Conservation (phyloP, 2,329 filamentous ascomycete species). For the Coccinonectria pachysandricola region DNA sequence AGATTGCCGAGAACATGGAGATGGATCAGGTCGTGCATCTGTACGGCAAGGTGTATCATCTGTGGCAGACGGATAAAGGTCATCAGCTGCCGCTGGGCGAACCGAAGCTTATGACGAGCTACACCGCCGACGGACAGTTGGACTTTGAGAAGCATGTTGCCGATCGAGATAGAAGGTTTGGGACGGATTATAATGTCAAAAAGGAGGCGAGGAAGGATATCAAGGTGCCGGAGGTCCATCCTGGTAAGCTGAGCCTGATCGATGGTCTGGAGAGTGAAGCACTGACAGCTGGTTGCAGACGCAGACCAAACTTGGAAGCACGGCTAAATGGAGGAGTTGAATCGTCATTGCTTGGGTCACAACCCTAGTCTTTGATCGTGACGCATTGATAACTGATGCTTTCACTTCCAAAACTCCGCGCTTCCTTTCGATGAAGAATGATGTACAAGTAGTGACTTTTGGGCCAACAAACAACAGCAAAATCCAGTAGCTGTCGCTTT, state of each 20-base stretch:
- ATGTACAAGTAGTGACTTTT: no score
- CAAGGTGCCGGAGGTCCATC: conserved; percentile 30
- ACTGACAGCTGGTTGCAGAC: conserved; percentile 9
- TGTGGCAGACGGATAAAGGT: conserved; percentile 76
- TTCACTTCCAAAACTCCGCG: no score
- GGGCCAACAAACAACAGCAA: no score
- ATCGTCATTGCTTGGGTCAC: no score
- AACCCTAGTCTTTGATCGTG: no score
- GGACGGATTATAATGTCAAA: conserved; percentile 35
- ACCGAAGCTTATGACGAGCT: conserved; percentile 46
- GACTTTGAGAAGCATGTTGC: conserved; percentile 34
- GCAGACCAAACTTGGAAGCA: conserved; percentile 16
- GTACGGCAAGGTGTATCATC: conserved; percentile 77
- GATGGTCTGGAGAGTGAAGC: no score
- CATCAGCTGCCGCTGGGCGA: conserved; percentile 45
- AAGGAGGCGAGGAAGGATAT: conserved; percentile 33
- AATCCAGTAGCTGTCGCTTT: no score
- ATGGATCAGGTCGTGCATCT: conserved; percentile 67
- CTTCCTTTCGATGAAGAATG: no score
- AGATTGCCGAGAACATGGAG: conserved; percentile 64
- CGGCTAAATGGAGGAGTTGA: background rate
- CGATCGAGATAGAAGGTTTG: conserved; percentile 36
- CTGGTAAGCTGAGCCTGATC: conserved; percentile 18
- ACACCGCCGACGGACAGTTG: conserved; percentile 37
- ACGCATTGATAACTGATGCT: no score